Evolutionary conservation across 306 rosid genomes (phyloP), one percentile per base, ranked within the genome.

Genomic region (Mimosa pudica): DNA sequence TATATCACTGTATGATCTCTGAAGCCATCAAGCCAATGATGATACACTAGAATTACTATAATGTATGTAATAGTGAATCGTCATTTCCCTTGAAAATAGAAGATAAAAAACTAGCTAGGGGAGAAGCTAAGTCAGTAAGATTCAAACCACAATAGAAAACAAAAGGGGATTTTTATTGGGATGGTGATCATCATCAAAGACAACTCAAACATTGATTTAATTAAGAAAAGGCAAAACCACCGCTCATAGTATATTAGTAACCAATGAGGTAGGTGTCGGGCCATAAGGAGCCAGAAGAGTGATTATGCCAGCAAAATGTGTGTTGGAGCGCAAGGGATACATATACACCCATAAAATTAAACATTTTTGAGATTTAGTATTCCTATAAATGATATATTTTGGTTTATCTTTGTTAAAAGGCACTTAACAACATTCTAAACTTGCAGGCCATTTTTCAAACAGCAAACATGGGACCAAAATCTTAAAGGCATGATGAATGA

Each of bases 151-250:
- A 61, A 61, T 24, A 38, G n/a, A 24, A 81, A 80, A 70, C 54
- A 16, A 41, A 76, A 61, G 70, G 71, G 85, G 79, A 61, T 61
- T 30, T 61, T 61, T 2, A 61, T 85, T 78, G 63, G 73, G 73
- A 75, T 81, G 72, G 75, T 63, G 85, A 82, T 38, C 42, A 38
- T 38, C 16, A 13, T 67, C 51, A 42, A 71, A 85, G 77, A 82
- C 85, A 82, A 81, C 81, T 75, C 72, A 75, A 80, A 76, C 76
- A 82, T 75, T 17, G 64, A 82, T 75, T 78, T 78, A 78, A 85
- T 81, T 47, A 70, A 75, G 76, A 79, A 82, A 85, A 85, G 70
- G 82, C 81, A 74, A 44, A 72, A 13, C 71, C 78, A 78, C 45
- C 63, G 55, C 41, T 77, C 57, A 62, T 74, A 52, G 63, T 42